These are phyloP conservation scores for Tuber indicum DNA, from an alignment of 495 filamentous ascomycete genomes.

Conservation along the genomic window DNA sequence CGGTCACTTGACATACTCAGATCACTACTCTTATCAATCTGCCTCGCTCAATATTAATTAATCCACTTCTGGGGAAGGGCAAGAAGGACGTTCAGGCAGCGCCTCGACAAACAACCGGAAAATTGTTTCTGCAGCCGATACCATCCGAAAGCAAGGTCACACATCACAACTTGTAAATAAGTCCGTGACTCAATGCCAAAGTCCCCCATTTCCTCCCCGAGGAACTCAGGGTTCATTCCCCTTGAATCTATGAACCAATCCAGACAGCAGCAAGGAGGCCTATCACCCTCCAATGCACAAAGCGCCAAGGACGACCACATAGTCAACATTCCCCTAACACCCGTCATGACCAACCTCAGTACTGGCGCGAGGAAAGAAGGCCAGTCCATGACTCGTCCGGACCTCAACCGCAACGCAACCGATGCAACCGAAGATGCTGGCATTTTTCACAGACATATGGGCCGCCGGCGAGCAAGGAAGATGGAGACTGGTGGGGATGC, in stretches of 20 bases:
- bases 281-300: slow-evolving; percentile 8
- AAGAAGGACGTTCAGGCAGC: not conserved
- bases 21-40: not conserved
- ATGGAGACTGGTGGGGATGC: slow-evolving; percentile 42
- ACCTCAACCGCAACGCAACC: slow-evolving; percentile 35
- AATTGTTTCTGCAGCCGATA: not conserved
- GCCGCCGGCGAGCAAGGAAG: slow-evolving; percentile 52
- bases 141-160: slow-evolving; percentile 1
- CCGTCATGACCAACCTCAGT: slow-evolving; percentile 48
- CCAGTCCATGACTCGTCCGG: slow-evolving; percentile 37
- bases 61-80: not conserved
- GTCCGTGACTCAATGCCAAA: slow-evolving; percentile 14
- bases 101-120: not conserved
- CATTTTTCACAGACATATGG: slow-evolving; percentile 51
- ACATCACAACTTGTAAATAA: not conserved
- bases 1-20: not conserved
- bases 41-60: not conserved
- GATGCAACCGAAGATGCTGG: slow-evolving; percentile 43
- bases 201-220: slow-evolving; percentile 23
- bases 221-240: slow-evolving; percentile 30
- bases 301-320: slow-evolving; percentile 27
- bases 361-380: slow-evolving; percentile 51
- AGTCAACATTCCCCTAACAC: slow-evolving; percentile 49
- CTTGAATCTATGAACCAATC: slow-evolving; percentile 10
- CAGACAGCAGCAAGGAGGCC: slow-evolving; percentile 15